Percentiles rank a stretch among this genome's conserved stretches.
Evolutionary conservation across 2,329 filamentous ascomycete genomes (phyloP).

Genomic region (Leptographium flavum): DNA sequence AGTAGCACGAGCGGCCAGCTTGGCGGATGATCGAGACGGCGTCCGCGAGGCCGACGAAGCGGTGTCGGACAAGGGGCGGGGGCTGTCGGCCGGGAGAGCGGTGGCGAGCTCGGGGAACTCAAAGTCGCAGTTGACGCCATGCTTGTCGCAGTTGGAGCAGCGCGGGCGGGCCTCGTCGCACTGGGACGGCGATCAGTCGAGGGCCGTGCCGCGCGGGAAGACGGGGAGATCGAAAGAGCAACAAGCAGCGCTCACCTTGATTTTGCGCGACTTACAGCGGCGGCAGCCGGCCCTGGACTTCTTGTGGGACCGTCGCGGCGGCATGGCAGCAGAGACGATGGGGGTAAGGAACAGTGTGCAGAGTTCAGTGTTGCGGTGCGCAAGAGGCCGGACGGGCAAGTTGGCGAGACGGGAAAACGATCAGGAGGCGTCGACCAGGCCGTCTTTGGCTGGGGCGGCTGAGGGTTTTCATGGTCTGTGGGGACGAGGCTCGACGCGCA

Average conservation of each 20-base stretch:
- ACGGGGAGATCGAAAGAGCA: neutral
- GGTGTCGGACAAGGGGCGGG: neutral
- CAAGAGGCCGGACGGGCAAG: too few species aligned
- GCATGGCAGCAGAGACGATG: conserved; percentile 29
- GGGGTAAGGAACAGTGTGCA: neutral
- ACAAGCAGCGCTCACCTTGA: conserved; percentile 37
- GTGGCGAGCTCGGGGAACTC: conserved; percentile 35
- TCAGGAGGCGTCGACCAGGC: conserved; percentile 6
- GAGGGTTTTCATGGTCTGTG: conserved; percentile 6
- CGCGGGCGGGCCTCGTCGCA: conserved; percentile 53
- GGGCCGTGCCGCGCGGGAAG: too few species aligned
- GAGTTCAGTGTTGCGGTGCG: too few species aligned
- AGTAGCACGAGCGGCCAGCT: neutral
- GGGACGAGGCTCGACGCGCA: neutral
- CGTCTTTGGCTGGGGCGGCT: conserved; percentile 3
- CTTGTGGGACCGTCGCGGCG: conserved; percentile 53
- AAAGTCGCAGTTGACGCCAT: conserved; percentile 53
- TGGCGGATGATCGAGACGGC: neutral
- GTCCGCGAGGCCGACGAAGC: conserved; percentile 1
- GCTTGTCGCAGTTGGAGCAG: conserved; percentile 53
- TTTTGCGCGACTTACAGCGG: conserved; percentile 53
- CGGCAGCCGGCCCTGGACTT: conserved; percentile 55
- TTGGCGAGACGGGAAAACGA: neutral
- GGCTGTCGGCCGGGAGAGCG: conserved; percentile 23
- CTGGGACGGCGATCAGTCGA: conserved; percentile 17